phyloP scores from a whole-genome alignment of 495 filamentous ascomycete genomes.

The Aspergillus avenaceus region DNA sequence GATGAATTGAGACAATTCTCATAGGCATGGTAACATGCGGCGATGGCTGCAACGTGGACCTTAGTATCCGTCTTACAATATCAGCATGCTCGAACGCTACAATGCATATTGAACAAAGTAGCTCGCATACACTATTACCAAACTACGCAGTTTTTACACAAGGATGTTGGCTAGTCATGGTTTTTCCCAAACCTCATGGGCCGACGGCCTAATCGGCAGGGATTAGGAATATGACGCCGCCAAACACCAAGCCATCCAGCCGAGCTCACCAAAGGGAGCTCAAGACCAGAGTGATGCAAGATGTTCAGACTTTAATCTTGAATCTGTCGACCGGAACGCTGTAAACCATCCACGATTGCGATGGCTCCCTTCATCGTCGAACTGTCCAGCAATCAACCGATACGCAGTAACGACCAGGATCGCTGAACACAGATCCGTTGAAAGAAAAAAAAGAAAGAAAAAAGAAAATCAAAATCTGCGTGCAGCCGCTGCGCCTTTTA shows the following conservation, averaged over 20 bases:
- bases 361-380: conserved; percentile 85
- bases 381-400: conserved; percentile 78
- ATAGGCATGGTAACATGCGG: no score
- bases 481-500: conserved; percentile 29
- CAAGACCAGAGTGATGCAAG: conserved; percentile 48
- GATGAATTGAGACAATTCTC: no score
- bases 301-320: conserved; percentile 62
- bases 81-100: no score
- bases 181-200: conserved; percentile 79
- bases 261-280: conserved; percentile 73
- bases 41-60: no score
- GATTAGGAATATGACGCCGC: conserved; percentile 84
- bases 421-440: conserved; percentile 77
- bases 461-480: conserved; percentile 7
- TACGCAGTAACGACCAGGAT: conserved; percentile 55
- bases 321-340: conserved; percentile 90
- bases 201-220: conserved; percentile 74
- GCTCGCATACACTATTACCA: background rate
- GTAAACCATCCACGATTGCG: conserved; percentile 60
- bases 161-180: conserved; percentile 74
- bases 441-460: conserved; percentile 42
- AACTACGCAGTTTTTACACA: background rate
- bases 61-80: no score
- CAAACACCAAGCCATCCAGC: conserved; percentile 52
- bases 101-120: background rate